Percentiles rank a stretch among this genome's conserved stretches.
These are phyloP conservation scores for Ceratocystis diversiconidia DNA, from an alignment of 2,329 filamentous ascomycete genomes.

Conservation along the genomic window DNA sequence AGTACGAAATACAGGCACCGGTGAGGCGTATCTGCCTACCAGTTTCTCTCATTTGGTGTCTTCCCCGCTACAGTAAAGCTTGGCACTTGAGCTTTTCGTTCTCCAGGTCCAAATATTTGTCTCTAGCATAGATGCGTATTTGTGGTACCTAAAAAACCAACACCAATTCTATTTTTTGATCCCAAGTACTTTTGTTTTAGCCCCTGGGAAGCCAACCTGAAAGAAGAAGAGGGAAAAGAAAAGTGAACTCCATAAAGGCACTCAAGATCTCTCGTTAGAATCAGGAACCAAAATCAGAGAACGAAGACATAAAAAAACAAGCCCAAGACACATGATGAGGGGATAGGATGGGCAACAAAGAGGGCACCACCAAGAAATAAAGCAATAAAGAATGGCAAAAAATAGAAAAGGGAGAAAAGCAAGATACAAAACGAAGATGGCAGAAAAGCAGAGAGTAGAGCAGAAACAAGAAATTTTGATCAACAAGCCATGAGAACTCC, in stretches of 20 bases:
- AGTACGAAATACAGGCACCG: neutral
- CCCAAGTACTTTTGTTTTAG: conserved; percentile 1
- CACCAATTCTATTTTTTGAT: neutral
- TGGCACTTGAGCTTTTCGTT: neutral
- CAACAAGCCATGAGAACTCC: conserved; percentile 16
- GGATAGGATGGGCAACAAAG: neutral
- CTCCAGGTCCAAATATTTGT: neutral
- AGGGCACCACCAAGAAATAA: neutral
- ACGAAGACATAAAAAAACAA: neutral
- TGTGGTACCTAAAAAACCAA: neutral
- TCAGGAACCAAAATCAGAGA: neutral
- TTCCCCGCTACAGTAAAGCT: neutral
- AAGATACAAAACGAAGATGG: conserved; percentile 22
- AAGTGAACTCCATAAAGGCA: neutral
- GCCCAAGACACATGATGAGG: neutral
- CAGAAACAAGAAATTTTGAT: conserved; percentile 19
- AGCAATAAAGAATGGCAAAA: conserved; percentile 16
- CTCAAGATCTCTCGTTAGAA: neutral
- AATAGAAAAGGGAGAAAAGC: conserved; percentile 20
- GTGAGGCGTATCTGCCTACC: neutral
- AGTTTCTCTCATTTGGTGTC: neutral
- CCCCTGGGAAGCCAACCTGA: conserved; percentile 10
- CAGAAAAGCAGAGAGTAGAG: conserved; percentile 23
- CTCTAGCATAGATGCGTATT: neutral
- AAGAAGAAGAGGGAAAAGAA: conserved; percentile 16